Evolutionary conservation across 2,329 filamentous ascomycete genomes (phyloP), one percentile per base, ranked within the genome.

Genomic region (Fulvia fulva): DNA sequence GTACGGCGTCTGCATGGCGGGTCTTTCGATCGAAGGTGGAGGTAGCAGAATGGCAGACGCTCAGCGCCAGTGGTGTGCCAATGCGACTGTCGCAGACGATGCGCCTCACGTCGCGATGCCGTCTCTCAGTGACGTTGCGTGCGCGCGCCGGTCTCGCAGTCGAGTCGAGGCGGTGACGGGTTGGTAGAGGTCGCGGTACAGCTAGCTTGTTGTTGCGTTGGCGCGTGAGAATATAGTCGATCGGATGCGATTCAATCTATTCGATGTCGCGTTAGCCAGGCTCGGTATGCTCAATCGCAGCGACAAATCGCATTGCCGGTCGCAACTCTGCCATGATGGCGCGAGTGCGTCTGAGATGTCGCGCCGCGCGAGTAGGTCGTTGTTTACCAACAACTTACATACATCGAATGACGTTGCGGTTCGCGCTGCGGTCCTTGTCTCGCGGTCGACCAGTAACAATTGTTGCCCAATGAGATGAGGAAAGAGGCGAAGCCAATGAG

Each of bases 1-100:
- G 63, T 71, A 73, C 52, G 67, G 67, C 50, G 62, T 21, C 60
- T 70, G 67, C 70, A 70, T 70, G 23, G 21, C 44, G 21, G 8
- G 14, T 47, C 21, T 12, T 47, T 25, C 44, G 25, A 47, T 47
- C 21, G 44, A 9, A 14, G 11, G 44, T 47, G 22, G 5, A 47
- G 3, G 25, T 28, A n/a, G 16, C 14, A n/a, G 19, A 41, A 11
- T 47, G 14, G 44, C 44, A 16, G 22, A 47, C 22, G 44, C 44
- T 23, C 21, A 47, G 44, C 21, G 25, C 14, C 44, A 47, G 25
- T 25, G 19, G 44, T 25, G 21, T 14, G n/a, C 23, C 25, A 51
- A 51, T 26, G 47, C 25, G 47, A 30, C 14, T 23, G 23, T 32
- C 28, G 47, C 47, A 30, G 25, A 21, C 25, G 47, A 52, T 37